A percentile compares a stretch with the other conserved stretches of the same genome.
Conservation (phyloP, 1,284 basidiomycete genomes). For the Takashimella koratensis region DNA sequence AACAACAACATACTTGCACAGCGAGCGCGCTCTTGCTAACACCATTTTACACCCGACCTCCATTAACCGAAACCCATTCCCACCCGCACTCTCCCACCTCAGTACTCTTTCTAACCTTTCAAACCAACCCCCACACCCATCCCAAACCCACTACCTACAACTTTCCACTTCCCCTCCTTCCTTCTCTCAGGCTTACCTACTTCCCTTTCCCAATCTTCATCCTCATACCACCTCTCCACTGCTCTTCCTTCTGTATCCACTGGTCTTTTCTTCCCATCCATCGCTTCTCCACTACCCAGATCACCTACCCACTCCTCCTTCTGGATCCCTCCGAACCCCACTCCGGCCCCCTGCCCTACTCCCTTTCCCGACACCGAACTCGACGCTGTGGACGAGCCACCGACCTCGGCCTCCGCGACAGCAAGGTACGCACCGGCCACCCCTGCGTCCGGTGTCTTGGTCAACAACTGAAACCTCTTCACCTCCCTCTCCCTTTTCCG, state of each 20-base stretch:
- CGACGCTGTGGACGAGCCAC: background rate
- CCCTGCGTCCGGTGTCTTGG: conserved; percentile 31
- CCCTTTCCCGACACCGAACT: too few species aligned
- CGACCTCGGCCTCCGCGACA: conserved; percentile 11
- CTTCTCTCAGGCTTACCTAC: conserved; percentile 9
- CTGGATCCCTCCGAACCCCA: background rate
- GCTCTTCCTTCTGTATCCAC: conserved; percentile 21
- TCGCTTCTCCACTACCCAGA: conserved; percentile 18
- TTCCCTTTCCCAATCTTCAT: conserved; percentile 35
- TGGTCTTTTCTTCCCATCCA: conserved; percentile 1
- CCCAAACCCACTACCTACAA: conserved; percentile 8
- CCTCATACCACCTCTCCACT: conserved; percentile 30
- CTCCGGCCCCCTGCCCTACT: background rate
- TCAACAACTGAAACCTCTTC: conserved; percentile 43
- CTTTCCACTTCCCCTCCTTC: conserved; percentile 24
- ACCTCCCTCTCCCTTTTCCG: conserved; percentile 24
- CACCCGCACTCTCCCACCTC: too few species aligned
- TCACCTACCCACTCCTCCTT: conserved; percentile 3
- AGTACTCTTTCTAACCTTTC: conserved; percentile 1
- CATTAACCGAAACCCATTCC: too few species aligned
- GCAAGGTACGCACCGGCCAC: conserved; percentile 31
- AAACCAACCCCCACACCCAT: conserved; percentile 5
- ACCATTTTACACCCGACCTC: too few species aligned
- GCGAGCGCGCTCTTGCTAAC: too few species aligned
- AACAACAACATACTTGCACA: too few species aligned